Conservation (phyloP, 441 rosid species). For the Cnidoscolus chayamansa region DNA sequence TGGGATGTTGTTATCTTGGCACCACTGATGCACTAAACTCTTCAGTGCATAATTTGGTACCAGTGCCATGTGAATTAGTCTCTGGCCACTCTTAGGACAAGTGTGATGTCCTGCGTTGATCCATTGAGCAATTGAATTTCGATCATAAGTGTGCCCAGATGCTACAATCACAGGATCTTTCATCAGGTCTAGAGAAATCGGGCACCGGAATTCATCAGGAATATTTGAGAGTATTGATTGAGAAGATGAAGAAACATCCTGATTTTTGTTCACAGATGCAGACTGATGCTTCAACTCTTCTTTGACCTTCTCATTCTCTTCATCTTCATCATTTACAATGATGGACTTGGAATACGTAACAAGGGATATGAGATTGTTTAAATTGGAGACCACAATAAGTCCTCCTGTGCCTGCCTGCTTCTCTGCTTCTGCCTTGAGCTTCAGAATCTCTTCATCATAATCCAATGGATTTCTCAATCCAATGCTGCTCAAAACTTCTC, state of each 20-base stretch:
- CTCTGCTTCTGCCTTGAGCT: conserved; percentile 49
- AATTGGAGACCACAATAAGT: conserved; percentile 51
- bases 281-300: conserved; percentile 28
- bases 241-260: conserved; percentile 40
- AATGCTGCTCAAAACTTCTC: conserved; percentile 41
- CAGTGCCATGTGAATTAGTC: conserved; percentile 65
- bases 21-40: conserved; percentile 62
- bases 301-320: conserved; percentile 22
- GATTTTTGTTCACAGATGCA: conserved; percentile 15
- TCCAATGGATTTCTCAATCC: conserved; percentile 42
- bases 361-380: conserved; percentile 56
- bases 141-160: conserved; percentile 66
- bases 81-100: conserved; percentile 67
- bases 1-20: conserved; percentile 55
- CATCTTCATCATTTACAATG: conserved; percentile 31
- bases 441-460: conserved; percentile 49
- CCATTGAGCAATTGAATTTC: conserved; percentile 64
- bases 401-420: conserved; percentile 74
- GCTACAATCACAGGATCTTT: conserved; percentile 65
- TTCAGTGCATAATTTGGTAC: conserved; percentile 65
- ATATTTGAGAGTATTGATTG: conserved; percentile 33
- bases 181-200: conserved; percentile 67
- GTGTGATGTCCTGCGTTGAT: conserved; percentile 65
- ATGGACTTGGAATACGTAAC: conserved; percentile 41
- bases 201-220: conserved; percentile 68